Base-by-base conservation (phyloP, 768 basidiomycete species). In the Melanogaster broomeanus region DNA sequence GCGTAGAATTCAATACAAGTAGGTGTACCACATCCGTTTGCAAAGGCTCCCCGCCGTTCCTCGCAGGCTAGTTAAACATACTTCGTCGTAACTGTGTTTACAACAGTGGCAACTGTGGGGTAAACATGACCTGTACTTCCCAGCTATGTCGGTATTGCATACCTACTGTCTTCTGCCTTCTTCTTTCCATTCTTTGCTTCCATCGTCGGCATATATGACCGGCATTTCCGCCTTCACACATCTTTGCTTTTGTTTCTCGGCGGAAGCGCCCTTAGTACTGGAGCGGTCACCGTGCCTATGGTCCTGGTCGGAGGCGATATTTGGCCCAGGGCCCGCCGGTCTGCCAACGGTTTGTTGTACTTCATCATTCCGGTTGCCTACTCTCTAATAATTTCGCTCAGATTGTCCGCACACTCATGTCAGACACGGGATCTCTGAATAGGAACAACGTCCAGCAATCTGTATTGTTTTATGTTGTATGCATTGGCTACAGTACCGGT, bases 171-270 rank as follows among this genome's bases (percentile, higher is more conserved):
- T n/a, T n/a, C n/a, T n/a, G n/a, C n/a, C n/a, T n/a, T n/a, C n/a
- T n/a, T n/a, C n/a, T n/a, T n/a, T n/a, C n/a, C n/a, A n/a, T n/a
- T n/a, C n/a, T n/a, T n/a, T n/a, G n/a, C n/a, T n/a, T n/a, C n/a
- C n/a, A n/a, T n/a, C 6, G 73, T 77, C 11, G 80, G 81, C 53
- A 68, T 81, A 19, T 78, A 74, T 63, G 80, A 79, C 9, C 74
- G 80, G 1, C 72, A 81, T 55, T 69, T 67, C 50, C 73, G 77
- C 2, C 63, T 79, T 28, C 80, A 81, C 53, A 15, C 74, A 2
- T 67, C 76, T 3, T 58, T 81, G 11, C 6, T 76, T 12, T 60
- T 78, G 49, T 81, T 81, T 61, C 60, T 77, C 21, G 40, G 76
- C 30, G 79, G 79, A 11, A 77, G 76, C 41, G 72, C 74, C 7